Evolutionary conservation across 2,329 filamentous ascomycete genomes (phyloP).

Genomic region (Penicillium palitans): DNA sequence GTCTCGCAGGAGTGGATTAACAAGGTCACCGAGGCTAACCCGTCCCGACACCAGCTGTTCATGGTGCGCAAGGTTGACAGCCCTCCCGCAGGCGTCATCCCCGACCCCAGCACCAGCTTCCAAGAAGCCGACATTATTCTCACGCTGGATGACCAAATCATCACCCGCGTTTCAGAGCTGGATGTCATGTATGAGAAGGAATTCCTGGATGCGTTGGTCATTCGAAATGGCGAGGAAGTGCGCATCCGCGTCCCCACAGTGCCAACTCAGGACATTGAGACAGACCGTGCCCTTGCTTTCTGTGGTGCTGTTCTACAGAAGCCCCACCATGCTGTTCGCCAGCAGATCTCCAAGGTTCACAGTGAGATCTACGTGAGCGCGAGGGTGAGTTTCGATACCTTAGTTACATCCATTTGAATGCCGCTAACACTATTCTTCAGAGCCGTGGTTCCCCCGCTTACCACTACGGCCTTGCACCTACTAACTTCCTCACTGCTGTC

Average conservation of each 20-base stretch:
- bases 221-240: constrained; percentile 81
- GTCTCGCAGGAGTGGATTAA: constrained; percentile 95
- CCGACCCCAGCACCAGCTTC: constrained; percentile 59
- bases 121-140: constrained; percentile 91
- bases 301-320: constrained; percentile 91
- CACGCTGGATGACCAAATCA: constrained; percentile 84
- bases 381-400: constrained; percentile 47
- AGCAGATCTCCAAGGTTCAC: constrained; percentile 95
- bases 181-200: constrained; percentile 96
- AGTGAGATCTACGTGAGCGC: constrained; percentile 96
- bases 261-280: constrained; percentile 86
- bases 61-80: constrained; percentile 91
- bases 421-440: constrained; percentile 26
- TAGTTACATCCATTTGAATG: background rate
- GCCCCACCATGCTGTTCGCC: constrained; percentile 91
- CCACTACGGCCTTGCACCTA: constrained; percentile 88
- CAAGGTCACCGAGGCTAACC: constrained; percentile 83
- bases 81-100: constrained; percentile 48
- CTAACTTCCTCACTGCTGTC: constrained; percentile 96
- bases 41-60: constrained; percentile 92
- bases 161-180: constrained; percentile 88
- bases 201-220: constrained; percentile 76
- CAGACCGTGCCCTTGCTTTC: constrained; percentile 86
- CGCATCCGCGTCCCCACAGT: constrained; percentile 78
- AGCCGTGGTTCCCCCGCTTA: constrained; percentile 80